Percentiles rank a stretch among this genome's conserved stretches.
These are phyloP conservation scores for Bothriochloa decipiens DNA, from an alignment of 176 grass and related monocot species.

Conservation along the genomic window DNA sequence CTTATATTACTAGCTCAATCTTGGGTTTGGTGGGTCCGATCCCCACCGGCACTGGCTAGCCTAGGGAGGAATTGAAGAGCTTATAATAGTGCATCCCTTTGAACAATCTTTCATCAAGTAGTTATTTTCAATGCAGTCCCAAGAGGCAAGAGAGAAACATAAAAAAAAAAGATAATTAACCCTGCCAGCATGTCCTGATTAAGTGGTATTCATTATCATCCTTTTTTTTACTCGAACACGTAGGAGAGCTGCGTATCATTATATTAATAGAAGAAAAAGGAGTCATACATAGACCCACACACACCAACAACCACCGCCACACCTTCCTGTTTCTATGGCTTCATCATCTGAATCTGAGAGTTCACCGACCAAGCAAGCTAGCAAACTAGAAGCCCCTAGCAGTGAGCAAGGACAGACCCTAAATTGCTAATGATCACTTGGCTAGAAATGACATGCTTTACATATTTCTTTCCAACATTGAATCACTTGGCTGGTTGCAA, in stretches of 20 bases:
- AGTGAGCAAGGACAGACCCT: neutral
- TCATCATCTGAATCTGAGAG: too few species aligned
- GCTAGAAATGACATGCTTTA: slow-evolving; percentile 19
- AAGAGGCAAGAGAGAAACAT: neutral
- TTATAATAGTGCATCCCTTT: slow-evolving; percentile 19
- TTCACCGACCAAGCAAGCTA: too few species aligned
- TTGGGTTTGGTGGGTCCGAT: slow-evolving; percentile 52
- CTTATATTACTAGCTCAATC: slow-evolving; percentile 54
- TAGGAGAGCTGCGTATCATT: too few species aligned
- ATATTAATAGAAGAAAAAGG: too few species aligned
- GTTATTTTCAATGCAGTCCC: slow-evolving; percentile 46
- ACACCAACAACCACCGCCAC: too few species aligned
- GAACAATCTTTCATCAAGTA: slow-evolving; percentile 33
- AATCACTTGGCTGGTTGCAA: neutral
- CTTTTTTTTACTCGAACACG: too few species aligned
- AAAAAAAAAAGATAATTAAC: slow-evolving; percentile 19
- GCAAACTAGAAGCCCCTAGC: too few species aligned
- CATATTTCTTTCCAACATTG: neutral
- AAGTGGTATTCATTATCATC: neutral
- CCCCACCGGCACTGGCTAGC: slow-evolving; percentile 45
- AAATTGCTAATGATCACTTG: neutral
- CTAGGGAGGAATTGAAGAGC: slow-evolving; percentile 32
- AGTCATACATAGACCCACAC: too few species aligned
- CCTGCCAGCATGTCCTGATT: slow-evolving; percentile 22
- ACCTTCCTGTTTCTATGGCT: too few species aligned